Evolutionary conservation across 73 alveolate genomes (phyloP).

Genomic region (Paramecium biaurelia): DNA sequence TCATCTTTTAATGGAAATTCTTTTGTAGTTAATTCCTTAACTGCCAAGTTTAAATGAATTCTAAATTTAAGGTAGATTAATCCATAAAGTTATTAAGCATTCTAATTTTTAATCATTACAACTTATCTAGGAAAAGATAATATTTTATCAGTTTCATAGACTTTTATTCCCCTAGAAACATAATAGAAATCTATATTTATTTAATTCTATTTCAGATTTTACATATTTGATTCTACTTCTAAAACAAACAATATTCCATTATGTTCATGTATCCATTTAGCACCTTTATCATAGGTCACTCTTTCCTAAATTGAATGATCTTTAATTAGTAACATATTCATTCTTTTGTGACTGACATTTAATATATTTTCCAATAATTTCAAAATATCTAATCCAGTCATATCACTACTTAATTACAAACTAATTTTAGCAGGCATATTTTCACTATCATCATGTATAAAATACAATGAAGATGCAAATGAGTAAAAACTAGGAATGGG

Average conservation of each 20-base stretch:
- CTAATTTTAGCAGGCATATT: constrained; percentile 22
- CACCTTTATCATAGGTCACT: background rate
- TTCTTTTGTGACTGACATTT: background rate
- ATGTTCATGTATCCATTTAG: constrained; percentile 15
- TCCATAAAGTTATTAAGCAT: background rate
- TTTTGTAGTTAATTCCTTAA: background rate
- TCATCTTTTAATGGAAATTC: background rate
- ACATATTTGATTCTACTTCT: background rate
- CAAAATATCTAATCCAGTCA: constrained; percentile 5
- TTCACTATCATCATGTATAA: constrained; percentile 31
- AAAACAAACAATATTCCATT: constrained; percentile 14
- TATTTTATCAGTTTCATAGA: constrained; percentile 15
- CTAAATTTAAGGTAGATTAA: background rate
- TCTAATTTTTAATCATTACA: background rate
- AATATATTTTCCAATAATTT: background rate
- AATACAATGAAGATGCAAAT: background rate
- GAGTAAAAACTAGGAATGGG: constrained; percentile 38
- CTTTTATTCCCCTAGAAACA: background rate
- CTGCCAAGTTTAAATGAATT: background rate
- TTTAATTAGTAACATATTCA: background rate
- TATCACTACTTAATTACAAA: constrained; percentile 13
- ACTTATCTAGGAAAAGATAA: constrained; percentile 6
- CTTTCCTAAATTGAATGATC: background rate
- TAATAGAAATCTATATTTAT: background rate
- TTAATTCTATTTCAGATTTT: background rate